Percentiles rank a stretch among this genome's conserved stretches.
Conservation (phyloP, 2,329 filamentous ascomycete genomes). For the Uncinocarpus reesii region DNA sequence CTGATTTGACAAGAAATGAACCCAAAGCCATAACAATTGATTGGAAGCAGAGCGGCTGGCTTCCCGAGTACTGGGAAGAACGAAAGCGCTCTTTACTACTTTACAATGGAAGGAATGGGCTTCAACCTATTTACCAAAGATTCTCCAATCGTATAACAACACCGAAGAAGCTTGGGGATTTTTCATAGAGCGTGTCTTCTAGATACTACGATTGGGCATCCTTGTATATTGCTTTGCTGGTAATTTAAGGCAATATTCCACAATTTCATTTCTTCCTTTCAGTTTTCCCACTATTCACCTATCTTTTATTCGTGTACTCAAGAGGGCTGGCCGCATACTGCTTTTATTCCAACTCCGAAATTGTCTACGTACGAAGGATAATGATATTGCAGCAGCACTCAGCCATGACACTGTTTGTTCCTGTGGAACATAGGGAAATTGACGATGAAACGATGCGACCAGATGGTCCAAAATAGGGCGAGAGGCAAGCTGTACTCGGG, state of each 20-base stretch:
- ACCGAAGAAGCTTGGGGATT: slow-evolving; percentile 9
- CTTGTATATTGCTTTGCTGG: background rate
- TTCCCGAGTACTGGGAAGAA: slow-evolving; percentile 20
- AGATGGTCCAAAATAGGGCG: background rate
- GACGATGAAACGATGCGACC: background rate
- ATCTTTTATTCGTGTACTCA: background rate
- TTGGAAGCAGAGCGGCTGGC: slow-evolving; percentile 22
- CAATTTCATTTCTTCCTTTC: background rate
- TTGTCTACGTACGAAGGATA: background rate
- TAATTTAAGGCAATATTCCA: background rate
- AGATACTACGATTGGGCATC: too few relatives aligned
- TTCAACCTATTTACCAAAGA: slow-evolving; percentile 9
- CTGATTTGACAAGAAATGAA: too few relatives aligned
- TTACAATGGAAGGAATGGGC: background rate
- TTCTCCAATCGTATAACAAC: slow-evolving; percentile 5
- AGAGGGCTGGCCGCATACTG: background rate
- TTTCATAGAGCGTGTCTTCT: too few relatives aligned
- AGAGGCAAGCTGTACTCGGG: background rate
- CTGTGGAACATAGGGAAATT: background rate
- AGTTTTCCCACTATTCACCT: background rate
- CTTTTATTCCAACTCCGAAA: background rate
- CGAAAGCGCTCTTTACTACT: slow-evolving; percentile 10
- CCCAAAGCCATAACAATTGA: too few relatives aligned
- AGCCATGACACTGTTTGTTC: background rate
- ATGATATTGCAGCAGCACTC: background rate